Percentiles rank a stretch among this genome's conserved stretches.
Conservation (phyloP, 495 filamentous ascomycete species). For the Aspergillus wentii region DNA sequence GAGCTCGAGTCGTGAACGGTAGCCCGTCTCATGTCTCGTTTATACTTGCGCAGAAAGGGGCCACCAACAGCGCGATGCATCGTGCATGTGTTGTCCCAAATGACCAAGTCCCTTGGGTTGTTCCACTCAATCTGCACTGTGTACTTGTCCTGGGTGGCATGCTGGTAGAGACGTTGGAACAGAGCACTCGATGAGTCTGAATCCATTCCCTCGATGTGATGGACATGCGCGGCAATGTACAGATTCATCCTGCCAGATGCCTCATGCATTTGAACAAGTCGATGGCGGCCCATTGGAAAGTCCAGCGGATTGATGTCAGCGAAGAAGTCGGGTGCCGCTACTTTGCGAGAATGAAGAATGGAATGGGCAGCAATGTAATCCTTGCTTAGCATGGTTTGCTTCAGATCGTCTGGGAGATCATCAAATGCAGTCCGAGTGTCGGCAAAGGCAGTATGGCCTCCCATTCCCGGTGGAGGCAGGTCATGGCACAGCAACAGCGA, state of each 20-base stretch:
- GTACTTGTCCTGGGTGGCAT: constrained; percentile 47
- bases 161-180: constrained; percentile 37
- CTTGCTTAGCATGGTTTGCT: constrained; percentile 29
- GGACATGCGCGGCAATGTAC: constrained; percentile 50
- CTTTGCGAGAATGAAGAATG: constrained; percentile 48
- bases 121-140: constrained; percentile 44
- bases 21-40: constrained; percentile 48
- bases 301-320: constrained; percentile 37
- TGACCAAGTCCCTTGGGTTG: constrained; percentile 43
- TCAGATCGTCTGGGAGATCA: constrained; percentile 35
- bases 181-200: constrained; percentile 29
- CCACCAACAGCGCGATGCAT: constrained; percentile 51
- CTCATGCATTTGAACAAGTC: constrained; percentile 49
- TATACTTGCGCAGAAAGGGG: constrained; percentile 44
- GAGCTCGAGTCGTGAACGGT: constrained; percentile 55
- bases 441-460: constrained; percentile 55
- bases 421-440: constrained; percentile 52
- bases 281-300: constrained; percentile 44
- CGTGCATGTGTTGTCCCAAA: constrained; percentile 57
- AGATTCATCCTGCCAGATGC: constrained; percentile 47
- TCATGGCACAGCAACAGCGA: constrained; percentile 48
- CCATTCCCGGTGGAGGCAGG: constrained; percentile 45
- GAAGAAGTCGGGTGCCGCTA: constrained; percentile 48
- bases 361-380: constrained; percentile 53
- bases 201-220: constrained; percentile 49